Evolutionary conservation across 176 grass and related monocot species (phyloP), one percentile per base, ranked within the genome.

Genomic region (Lolium perenne): DNA sequence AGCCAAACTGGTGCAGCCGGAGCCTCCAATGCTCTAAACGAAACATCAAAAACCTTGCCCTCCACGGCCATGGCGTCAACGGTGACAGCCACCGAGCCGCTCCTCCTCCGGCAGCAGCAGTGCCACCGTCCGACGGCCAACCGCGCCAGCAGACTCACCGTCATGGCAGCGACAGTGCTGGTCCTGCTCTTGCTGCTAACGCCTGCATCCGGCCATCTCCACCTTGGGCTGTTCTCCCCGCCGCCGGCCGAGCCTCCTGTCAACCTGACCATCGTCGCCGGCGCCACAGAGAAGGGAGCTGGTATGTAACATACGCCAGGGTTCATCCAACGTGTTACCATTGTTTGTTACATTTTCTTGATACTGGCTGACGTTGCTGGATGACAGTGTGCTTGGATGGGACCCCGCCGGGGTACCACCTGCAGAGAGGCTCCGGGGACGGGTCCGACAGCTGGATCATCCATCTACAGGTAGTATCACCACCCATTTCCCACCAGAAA

Each of bases 301-400:
- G 76, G 92, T 86, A 77, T 25, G 76, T 43, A 35, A 2, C 32
- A 35, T 35, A 43, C 41, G 40, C 41, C 35, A 15, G 29, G 78
- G 18, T 8, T 8, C 48, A 14, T 63, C 57, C 7, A 61, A 8
- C 1, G 41, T 43, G 41, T 43, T 43, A 43, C 7, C 41, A 43
- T 43, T 6, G 7, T 43, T 43, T 43, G 41, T 43, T 43, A 41
- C 40, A 3, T 6, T 6, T 29, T 29, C 29, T 29, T 43, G 41
- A 43, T 46, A 15, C 12, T 51, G 51, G 17, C 51, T 56, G 17
- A 20, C 54, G 18, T 0, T 1, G 54, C 18, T 56, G 5, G 54
- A 40, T 40, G 46, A 22, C 17, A 95, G 95, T 93, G 89, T 93
- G 95, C 76, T 95, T 69, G 65, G 66, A 70, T 17, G 38, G 66